Percentiles rank a stretch among this genome's conserved stretches.
Evolutionary conservation across 2,329 filamentous ascomycete species (phyloP).

Genomic region (Penicillium vulpinum): DNA sequence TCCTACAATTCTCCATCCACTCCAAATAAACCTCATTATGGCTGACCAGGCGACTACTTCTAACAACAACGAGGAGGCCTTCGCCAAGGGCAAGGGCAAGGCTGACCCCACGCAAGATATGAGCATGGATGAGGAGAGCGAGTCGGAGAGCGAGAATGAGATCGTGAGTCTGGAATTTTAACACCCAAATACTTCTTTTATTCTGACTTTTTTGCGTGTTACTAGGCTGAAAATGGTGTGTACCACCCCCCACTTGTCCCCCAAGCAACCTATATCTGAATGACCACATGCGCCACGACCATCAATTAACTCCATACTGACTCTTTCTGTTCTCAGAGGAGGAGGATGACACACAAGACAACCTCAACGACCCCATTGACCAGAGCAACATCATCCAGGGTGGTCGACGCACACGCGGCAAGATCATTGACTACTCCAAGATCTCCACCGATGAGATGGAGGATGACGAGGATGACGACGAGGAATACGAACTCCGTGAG

Average conservation of each 20-base stretch:
- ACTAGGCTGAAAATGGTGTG: slow-evolving; percentile 29
- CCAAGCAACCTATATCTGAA: not conserved
- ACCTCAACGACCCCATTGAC: slow-evolving; percentile 83
- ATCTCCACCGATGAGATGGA: slow-evolving; percentile 72
- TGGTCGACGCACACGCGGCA: slow-evolving; percentile 83
- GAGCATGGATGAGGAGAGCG: slow-evolving; percentile 71
- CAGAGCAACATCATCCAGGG: slow-evolving; percentile 78
- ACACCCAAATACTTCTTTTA: not conserved
- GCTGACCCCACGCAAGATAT: slow-evolving; percentile 59
- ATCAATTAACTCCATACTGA: slow-evolving; percentile 23
- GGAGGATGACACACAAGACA: slow-evolving; percentile 72
- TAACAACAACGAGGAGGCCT: slow-evolving; percentile 43
- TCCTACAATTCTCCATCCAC: slow-evolving; percentile 19
- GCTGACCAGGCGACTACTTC: slow-evolving; percentile 37
- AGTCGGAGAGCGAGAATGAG: slow-evolving; percentile 58
- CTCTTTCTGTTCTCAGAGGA: slow-evolving; percentile 43
- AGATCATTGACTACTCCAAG: slow-evolving; percentile 89
- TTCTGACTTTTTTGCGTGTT: slow-evolving; percentile 7
- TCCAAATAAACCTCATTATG: slow-evolving; percentile 29
- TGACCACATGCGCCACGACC: not conserved
- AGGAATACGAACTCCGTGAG: slow-evolving; percentile 40
- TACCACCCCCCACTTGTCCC: slow-evolving; percentile 1
- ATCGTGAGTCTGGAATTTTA: slow-evolving; percentile 30
- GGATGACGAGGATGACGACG: slow-evolving; percentile 60
- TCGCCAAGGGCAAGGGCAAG: slow-evolving; percentile 85